Evolutionary conservation across 192 early-diverging fungal genomes (phyloP), one percentile per base, ranked within the genome.

Genomic region (Coemansia erecta): DNA sequence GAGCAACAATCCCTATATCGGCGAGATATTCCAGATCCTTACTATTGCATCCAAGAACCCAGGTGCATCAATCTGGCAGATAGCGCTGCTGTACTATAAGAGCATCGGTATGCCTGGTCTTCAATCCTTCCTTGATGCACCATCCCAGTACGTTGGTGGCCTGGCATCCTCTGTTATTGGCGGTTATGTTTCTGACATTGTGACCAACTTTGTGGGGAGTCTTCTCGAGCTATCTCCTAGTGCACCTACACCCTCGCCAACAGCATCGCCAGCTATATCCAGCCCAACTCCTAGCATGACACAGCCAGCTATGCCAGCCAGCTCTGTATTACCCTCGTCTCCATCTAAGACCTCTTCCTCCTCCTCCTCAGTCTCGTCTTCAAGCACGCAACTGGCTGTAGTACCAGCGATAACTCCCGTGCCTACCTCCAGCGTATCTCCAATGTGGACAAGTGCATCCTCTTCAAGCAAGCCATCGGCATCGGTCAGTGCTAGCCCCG

Each of bases 61-160:
- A 0, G 56, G 52, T 28, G 64, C 64, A 28, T 60, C 73, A 10
- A 66, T 66, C 24, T 59, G 61, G 56, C 48, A 66, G 42, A 41
- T 77, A 13, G 56, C 22, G 0, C 15, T 66, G 15, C 44, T 60
- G 31, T 71, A 77, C 53, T 77, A 71, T 45, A 60, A 61, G 53
- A 45, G 50, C 12, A 63, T 71, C 18, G 74, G 74, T 9, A 67
- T 77, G 64, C 64, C 64, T 8, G 74, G 68, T 0, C 46, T 77
- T 2, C 40, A 54, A 4, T 23, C 7, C 11, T 6, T 77, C 12
- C 63, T 54, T 21, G 48, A 47, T 19, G 58, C 54, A 5, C 68
- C 68, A 7, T 70, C 68, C 6, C 74, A 71, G 43, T 64, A 64
- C 14, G 18, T 61, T 41, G 74, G 74, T 6, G 40, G 28, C 9